These are phyloP conservation scores for Colletotrichum nymphaeae DNA, from an alignment of 2,329 filamentous ascomycete species.

Conservation along the genomic window DNA sequence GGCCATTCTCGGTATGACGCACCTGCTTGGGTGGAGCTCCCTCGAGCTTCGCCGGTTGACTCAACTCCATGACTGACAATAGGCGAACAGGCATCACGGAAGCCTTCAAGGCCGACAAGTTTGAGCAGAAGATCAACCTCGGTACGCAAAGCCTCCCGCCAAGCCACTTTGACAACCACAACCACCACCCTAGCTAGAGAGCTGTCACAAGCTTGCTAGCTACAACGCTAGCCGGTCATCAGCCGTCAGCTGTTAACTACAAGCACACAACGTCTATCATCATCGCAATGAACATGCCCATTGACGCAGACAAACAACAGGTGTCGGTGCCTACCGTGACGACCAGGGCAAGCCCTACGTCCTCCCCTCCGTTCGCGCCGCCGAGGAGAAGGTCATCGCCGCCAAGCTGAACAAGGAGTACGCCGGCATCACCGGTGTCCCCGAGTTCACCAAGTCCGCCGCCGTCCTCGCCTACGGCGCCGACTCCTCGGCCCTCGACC, in stretches of 20 bases:
- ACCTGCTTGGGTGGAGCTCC: slow-evolving; percentile 20
- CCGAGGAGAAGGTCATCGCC: slow-evolving; percentile 87
- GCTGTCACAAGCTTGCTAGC: slow-evolving; percentile 22
- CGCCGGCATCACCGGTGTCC: slow-evolving; percentile 95
- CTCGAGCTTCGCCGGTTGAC: slow-evolving; percentile 1
- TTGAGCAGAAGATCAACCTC: slow-evolving; percentile 97
- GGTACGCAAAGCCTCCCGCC: slow-evolving; percentile 62
- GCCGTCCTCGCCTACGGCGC: slow-evolving; percentile 90
- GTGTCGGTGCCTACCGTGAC: slow-evolving; percentile 98
- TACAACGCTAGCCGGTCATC: slow-evolving; percentile 5
- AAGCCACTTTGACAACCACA: neutral
- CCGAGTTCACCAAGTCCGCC: slow-evolving; percentile 92
- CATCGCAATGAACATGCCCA: neutral
- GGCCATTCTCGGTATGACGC: slow-evolving; percentile 79
- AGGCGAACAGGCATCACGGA: slow-evolving; percentile 82
- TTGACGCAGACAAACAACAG: slow-evolving; percentile 51
- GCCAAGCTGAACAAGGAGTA: slow-evolving; percentile 94
- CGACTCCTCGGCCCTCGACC: slow-evolving; percentile 80
- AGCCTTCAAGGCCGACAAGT: slow-evolving; percentile 97
- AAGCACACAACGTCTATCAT: neutral
- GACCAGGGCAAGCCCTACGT: slow-evolving; percentile 98
- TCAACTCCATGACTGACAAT: slow-evolving; percentile 39
- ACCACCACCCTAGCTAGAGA: neutral
- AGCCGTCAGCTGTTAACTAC: slow-evolving; percentile 7
- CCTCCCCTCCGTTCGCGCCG: slow-evolving; percentile 89